phyloP scores from a whole-genome alignment of 2,329 filamentous ascomycete species.

The Alternaria tenuissima region DNA sequence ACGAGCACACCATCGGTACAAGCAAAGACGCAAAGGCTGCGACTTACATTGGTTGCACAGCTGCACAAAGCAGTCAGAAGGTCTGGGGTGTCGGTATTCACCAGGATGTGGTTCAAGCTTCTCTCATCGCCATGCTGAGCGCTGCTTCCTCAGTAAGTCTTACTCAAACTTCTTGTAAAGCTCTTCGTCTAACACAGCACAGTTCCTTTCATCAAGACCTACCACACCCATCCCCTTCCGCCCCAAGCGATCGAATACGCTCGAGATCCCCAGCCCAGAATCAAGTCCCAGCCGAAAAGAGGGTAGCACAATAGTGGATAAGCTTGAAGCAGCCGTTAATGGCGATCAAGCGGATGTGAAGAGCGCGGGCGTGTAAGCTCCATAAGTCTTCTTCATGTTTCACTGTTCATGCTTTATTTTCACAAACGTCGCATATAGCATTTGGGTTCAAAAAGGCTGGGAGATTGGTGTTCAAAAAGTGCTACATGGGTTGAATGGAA shows the following conservation, averaged over 20 bases:
- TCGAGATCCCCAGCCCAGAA: slow-evolving; percentile 42
- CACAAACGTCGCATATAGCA: background rate
- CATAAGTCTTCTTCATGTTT: background rate
- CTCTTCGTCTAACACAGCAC: slow-evolving; percentile 14
- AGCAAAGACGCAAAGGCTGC: slow-evolving; percentile 90
- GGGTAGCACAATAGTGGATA: slow-evolving; percentile 35
- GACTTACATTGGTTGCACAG: slow-evolving; percentile 89
- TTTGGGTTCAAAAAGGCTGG: background rate
- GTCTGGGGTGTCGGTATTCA: slow-evolving; percentile 94
- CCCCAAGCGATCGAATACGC: slow-evolving; percentile 63
- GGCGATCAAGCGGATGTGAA: slow-evolving; percentile 32
- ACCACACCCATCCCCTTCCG: slow-evolving; percentile 72
- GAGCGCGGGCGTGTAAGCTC: slow-evolving; percentile 26
- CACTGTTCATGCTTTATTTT: background rate
- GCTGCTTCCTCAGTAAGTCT: slow-evolving; percentile 82
- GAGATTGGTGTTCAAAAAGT: slow-evolving; percentile 1
- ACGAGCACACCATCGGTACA: slow-evolving; percentile 89
- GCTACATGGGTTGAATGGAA: background rate
- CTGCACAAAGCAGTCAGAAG: slow-evolving; percentile 70
- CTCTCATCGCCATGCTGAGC: slow-evolving; percentile 82
- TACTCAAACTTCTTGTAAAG: background rate
- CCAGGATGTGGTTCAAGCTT: slow-evolving; percentile 90
- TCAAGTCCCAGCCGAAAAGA: slow-evolving; percentile 29
- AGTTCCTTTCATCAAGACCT: slow-evolving; percentile 78
- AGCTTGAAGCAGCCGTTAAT: slow-evolving; percentile 41